Percentiles rank a stretch among this genome's conserved stretches.
phyloP scores from a whole-genome alignment of 176 grass and related monocot species.

The Juncus inflexus region DNA sequence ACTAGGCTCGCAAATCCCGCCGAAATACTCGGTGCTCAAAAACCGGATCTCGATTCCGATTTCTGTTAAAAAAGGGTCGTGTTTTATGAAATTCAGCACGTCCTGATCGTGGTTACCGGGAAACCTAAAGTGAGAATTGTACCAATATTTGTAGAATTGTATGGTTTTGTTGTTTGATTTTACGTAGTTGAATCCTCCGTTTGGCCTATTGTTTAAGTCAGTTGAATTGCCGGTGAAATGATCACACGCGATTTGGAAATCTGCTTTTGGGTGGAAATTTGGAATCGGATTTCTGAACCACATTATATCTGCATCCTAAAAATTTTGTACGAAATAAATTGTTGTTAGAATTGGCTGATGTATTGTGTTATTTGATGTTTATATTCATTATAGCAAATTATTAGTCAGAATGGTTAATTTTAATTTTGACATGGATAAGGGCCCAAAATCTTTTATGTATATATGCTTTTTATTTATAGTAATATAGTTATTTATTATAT shows the following conservation, averaged over 20 bases:
- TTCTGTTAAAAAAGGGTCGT: slow-evolving; percentile 27
- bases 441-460: too few species aligned
- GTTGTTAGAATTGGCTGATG: too few species aligned
- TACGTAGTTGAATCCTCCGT: slow-evolving; percentile 74
- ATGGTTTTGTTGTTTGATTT: slow-evolving; percentile 58
- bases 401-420: too few species aligned
- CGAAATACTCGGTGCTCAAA: slow-evolving; percentile 62
- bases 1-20: slow-evolving; percentile 57
- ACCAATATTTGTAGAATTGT: slow-evolving; percentile 71
- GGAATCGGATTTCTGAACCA: slow-evolving; percentile 68
- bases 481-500: too few species aligned
- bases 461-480: too few species aligned
- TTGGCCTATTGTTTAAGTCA: slow-evolving; percentile 41
- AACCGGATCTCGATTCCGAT: slow-evolving; percentile 46
- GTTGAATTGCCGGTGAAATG: slow-evolving; percentile 29
- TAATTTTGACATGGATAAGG: too few species aligned
- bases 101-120: slow-evolving; percentile 48
- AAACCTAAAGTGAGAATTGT: slow-evolving; percentile 38
- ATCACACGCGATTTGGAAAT: slow-evolving; percentile 71
- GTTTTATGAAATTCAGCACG: slow-evolving; percentile 57
- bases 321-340: slow-evolving; percentile 17
- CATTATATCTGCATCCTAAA: slow-evolving; percentile 75
- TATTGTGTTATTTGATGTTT: too few species aligned
- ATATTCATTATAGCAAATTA: too few species aligned
- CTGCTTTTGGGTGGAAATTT: slow-evolving; percentile 42